Percentiles rank a stretch among this genome's conserved stretches.
These are phyloP conservation scores for Claviceps fusiformis DNA, from an alignment of 2,329 filamentous ascomycete species.

Conservation along the genomic window DNA sequence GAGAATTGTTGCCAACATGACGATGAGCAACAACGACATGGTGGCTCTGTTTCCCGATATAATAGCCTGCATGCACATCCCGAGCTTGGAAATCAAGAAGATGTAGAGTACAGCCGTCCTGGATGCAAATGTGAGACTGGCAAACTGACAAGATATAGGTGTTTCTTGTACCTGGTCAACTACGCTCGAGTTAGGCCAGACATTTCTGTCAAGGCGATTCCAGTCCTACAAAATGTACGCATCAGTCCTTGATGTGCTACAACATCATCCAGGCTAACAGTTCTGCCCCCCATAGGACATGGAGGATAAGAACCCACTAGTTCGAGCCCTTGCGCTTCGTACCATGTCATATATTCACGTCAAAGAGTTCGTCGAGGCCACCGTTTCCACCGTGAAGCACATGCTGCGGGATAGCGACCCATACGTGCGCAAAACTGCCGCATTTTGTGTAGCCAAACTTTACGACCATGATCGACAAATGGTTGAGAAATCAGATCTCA, in stretches of 20 bases:
- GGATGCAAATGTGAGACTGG: not conserved
- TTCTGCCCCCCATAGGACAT: constrained; percentile 51
- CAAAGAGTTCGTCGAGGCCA: constrained; percentile 85
- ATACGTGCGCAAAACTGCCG: constrained; percentile 94
- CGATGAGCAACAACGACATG: constrained; percentile 99
- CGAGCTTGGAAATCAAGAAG: constrained; percentile 96
- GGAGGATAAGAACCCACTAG: constrained; percentile 82
- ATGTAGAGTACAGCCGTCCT: constrained; percentile 46
- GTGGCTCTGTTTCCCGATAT: constrained; percentile 92
- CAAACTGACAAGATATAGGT: constrained; percentile 42
- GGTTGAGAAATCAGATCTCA: constrained; percentile 83
- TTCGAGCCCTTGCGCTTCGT: constrained; percentile 79
- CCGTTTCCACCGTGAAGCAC: constrained; percentile 68
- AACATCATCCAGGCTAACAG: not conserved
- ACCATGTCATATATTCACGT: constrained; percentile 98
- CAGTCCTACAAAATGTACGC: constrained; percentile 65
- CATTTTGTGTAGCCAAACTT: constrained; percentile 90
- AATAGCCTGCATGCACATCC: constrained; percentile 87
- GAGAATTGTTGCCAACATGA: constrained; percentile 99
- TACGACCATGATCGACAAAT: constrained; percentile 91
- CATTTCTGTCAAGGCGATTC: constrained; percentile 82
- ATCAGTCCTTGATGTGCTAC: not conserved
- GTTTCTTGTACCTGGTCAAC: constrained; percentile 93
- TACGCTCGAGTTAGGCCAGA: constrained; percentile 92
- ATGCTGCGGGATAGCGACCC: constrained; percentile 79